These are phyloP conservation scores for Ophiostoma sp. DNA, from an alignment of 2,329 filamentous ascomycete species.

Conservation along the genomic window DNA sequence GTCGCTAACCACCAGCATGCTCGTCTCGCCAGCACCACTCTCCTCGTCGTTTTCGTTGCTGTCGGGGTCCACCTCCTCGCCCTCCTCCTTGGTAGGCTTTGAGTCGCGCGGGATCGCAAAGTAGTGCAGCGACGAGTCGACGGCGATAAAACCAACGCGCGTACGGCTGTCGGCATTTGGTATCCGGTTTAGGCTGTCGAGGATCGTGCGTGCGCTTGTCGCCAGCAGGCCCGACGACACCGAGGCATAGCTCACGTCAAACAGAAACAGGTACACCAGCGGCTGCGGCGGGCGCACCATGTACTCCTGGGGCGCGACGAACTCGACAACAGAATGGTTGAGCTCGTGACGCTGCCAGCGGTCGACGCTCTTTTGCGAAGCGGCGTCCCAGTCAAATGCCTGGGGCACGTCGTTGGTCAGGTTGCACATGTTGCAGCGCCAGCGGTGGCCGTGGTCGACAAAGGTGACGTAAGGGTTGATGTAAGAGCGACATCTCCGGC, in stretches of 20 bases:
- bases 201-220: slow-evolving; percentile 85
- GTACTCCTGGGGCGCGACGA: slow-evolving; percentile 96
- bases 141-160: slow-evolving; percentile 87
- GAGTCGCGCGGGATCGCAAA: slow-evolving; percentile 67
- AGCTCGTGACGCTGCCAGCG: slow-evolving; percentile 87
- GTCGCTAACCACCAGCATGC: slow-evolving; percentile 90
- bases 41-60: slow-evolving; percentile 73
- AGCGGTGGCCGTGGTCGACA: slow-evolving; percentile 91
- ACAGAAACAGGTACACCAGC: slow-evolving; percentile 88
- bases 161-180: slow-evolving; percentile 95
- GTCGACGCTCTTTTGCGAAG: slow-evolving; percentile 84
- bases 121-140: slow-evolving; percentile 92
- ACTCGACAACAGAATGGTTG: slow-evolving; percentile 95
- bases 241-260: slow-evolving; percentile 87
- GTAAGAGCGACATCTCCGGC: slow-evolving; percentile 90
- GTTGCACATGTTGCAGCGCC: slow-evolving; percentile 99
- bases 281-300: slow-evolving; percentile 98
- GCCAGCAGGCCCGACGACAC: slow-evolving; percentile 87
- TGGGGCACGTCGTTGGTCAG: slow-evolving; percentile 98
- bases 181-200: slow-evolving; percentile 92
- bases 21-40: slow-evolving; percentile 57
- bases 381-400: slow-evolving; percentile 96
- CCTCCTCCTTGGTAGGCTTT: slow-evolving; percentile 24
- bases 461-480: slow-evolving; percentile 98
- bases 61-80: slow-evolving; percentile 16